Conservation (phyloP, 306 rosid species). For the Lathyrus aphaca region DNA sequence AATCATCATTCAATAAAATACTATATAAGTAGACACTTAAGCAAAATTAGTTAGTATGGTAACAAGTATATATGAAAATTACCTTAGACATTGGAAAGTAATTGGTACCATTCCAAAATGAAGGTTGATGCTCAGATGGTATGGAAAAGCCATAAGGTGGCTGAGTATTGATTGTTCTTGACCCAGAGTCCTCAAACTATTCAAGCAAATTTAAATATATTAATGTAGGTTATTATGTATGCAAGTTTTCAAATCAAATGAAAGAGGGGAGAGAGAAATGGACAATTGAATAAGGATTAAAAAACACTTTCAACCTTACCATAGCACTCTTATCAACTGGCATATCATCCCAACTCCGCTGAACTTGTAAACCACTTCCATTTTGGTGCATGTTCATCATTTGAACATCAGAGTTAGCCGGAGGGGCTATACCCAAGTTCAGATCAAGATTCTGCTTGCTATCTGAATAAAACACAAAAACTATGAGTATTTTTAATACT, state of each 20-base stretch:
- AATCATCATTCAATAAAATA: neutral
- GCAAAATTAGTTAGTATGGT: neutral
- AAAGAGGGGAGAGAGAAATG: neutral
- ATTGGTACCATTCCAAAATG: conserved; percentile 47
- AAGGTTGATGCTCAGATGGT: conserved; percentile 57
- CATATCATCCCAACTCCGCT: conserved; percentile 47
- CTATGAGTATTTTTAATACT: neutral
- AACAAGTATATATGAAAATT: conserved; percentile 19
- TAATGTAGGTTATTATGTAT: neutral
- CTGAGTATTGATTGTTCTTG: conserved; percentile 50
- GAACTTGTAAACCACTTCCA: conserved; percentile 48
- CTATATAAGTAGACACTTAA: neutral
- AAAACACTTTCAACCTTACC: conserved; percentile 53
- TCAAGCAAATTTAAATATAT: conserved; percentile 7
- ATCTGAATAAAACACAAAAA: conserved; percentile 45
- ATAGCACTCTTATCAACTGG: conserved; percentile 48
- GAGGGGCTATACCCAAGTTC: conserved; percentile 80
- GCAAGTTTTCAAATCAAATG: neutral
- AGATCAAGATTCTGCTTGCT: conserved; percentile 69
- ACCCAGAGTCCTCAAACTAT: conserved; percentile 60
- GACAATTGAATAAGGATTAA: neutral
- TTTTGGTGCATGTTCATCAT: conserved; percentile 40
- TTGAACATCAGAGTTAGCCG: conserved; percentile 49
- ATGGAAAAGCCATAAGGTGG: conserved; percentile 51
- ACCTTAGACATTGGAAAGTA: conserved; percentile 65